Evolutionary conservation across 306 rosid species (phyloP).

Genomic region (Prunus dulcis): DNA sequence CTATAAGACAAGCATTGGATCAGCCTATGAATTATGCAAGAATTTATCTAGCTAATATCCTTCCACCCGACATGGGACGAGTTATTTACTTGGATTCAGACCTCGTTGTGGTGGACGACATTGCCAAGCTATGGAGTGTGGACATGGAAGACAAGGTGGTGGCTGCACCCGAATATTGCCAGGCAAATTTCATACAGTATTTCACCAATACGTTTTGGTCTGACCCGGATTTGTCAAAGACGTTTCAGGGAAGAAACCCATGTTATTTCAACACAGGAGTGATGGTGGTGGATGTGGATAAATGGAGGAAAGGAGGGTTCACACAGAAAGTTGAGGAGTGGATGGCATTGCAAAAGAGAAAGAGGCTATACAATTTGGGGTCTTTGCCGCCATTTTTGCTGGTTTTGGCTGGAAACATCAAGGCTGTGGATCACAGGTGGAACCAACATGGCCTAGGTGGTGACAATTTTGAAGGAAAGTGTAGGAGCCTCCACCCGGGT

Average conservation of each 20-base stretch:
- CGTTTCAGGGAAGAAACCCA: slow-evolving; percentile 47
- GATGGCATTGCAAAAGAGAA: slow-evolving; percentile 57
- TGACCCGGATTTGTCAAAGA: slow-evolving; percentile 27
- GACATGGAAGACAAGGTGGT: slow-evolving; percentile 56
- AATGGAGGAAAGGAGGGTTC: slow-evolving; percentile 53
- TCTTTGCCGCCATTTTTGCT: slow-evolving; percentile 67
- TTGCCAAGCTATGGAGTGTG: slow-evolving; percentile 60
- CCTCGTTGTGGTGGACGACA: slow-evolving; percentile 59
- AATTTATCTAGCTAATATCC: slow-evolving; percentile 52
- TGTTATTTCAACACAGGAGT: slow-evolving; percentile 76
- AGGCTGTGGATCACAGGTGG: slow-evolving; percentile 65
- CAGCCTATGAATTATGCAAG: slow-evolving; percentile 65
- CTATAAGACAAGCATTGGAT: slow-evolving; percentile 59
- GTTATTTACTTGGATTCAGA: slow-evolving; percentile 64
- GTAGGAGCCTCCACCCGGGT: slow-evolving; percentile 60
- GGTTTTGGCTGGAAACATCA: slow-evolving; percentile 66
- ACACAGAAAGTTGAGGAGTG: slow-evolving; percentile 56
- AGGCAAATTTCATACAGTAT: slow-evolving; percentile 49
- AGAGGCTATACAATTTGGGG: slow-evolving; percentile 62
- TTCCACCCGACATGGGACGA: slow-evolving; percentile 42
- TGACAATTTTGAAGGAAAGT: slow-evolving; percentile 63
- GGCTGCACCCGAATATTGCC: slow-evolving; percentile 72
- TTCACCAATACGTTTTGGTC: slow-evolving; percentile 53
- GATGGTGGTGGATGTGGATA: slow-evolving; percentile 69
- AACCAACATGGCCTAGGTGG: slow-evolving; percentile 80